Evolutionary conservation across 73 alveolate genomes (phyloP).

Genomic region (Tetrahymena malaccensis): DNA sequence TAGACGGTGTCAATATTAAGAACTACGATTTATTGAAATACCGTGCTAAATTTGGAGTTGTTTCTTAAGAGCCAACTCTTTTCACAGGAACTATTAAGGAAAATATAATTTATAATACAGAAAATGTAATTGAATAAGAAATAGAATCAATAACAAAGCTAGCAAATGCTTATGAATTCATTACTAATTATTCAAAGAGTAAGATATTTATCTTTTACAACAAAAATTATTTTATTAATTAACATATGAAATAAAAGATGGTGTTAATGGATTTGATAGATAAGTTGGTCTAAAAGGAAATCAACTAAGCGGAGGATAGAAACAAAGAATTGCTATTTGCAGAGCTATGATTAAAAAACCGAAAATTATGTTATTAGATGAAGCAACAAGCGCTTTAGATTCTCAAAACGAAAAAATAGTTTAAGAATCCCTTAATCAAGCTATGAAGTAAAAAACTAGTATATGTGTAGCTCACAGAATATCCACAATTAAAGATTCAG

Average conservation of each 20-base stretch:
- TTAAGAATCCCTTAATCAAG: constrained; percentile 53
- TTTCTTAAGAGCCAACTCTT: constrained; percentile 81
- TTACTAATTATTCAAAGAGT: neutral
- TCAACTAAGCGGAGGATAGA: constrained; percentile 61
- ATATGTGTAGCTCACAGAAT: constrained; percentile 46
- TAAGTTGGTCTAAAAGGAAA: constrained; percentile 64
- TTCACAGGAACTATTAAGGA: constrained; percentile 74
- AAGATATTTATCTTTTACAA: neutral
- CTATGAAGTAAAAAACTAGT: constrained; percentile 38
- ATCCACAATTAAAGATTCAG: constrained; percentile 51
- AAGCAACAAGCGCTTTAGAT: constrained; percentile 82
- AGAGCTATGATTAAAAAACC: constrained; percentile 61
- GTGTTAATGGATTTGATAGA: constrained; percentile 62
- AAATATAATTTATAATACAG: constrained; percentile 73
- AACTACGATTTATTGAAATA: constrained; percentile 51
- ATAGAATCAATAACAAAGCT: constrained; percentile 39
- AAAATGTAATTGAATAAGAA: constrained; percentile 37
- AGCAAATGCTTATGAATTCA: constrained; percentile 10
- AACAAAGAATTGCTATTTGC: constrained; percentile 68
- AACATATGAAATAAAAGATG: neutral
- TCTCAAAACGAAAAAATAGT: constrained; percentile 52
- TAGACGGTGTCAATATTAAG: constrained; percentile 74
- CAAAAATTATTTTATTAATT: neutral
- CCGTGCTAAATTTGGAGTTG: constrained; percentile 64
- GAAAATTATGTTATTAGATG: constrained; percentile 66